Evolutionary conservation across 169 alveolate genomes (phyloP), one percentile per base, ranked within the genome.

Genomic region (Babesia ovis): DNA sequence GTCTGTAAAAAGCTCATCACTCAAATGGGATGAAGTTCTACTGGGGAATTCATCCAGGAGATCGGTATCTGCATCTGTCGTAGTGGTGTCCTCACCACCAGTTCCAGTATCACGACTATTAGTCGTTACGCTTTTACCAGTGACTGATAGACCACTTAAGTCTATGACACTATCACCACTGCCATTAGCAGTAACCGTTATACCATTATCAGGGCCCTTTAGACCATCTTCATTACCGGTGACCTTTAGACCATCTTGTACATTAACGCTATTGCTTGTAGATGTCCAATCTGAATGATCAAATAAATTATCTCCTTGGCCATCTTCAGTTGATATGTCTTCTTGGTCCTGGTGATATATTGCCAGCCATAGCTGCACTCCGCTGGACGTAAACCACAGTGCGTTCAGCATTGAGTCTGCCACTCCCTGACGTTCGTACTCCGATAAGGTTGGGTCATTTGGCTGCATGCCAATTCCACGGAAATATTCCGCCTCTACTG

Each of bases 1-100:
- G 29, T 54, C 73, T 5, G 25, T 69, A 32, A 76, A 76, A 48
- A 76, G 68, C 27, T 76, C 85, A 42, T 76, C 79, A 35, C 85
- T 76, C 23, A 58, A 76, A 39, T 57, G 71, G 2, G 87, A 61
- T 8, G 48, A 32, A 20, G n/a, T 18, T 3, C 69, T 60, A 18
- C 43, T 41, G 2, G 76, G 42, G 2, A 43, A 20, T 9, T 32
- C 84, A 18, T 73, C 84, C 18, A 8, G 34, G 32, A 48, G 5
- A 48, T 48, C 56, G 27, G 5, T 20, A 39, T 39, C 46, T 9
- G n/a, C 14, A 39, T 39, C 46, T 39, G 46, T 9, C 14, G 46
- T 9, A 9, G 46, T 14, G 8, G 46, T 39, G 14, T 39, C 46
- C 46, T 8, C 8, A 8, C 8, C n/a, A 14, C 14, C 46, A 9